Base-by-base conservation (phyloP, 257 asterid species). In the Sherardia arvensis region DNA sequence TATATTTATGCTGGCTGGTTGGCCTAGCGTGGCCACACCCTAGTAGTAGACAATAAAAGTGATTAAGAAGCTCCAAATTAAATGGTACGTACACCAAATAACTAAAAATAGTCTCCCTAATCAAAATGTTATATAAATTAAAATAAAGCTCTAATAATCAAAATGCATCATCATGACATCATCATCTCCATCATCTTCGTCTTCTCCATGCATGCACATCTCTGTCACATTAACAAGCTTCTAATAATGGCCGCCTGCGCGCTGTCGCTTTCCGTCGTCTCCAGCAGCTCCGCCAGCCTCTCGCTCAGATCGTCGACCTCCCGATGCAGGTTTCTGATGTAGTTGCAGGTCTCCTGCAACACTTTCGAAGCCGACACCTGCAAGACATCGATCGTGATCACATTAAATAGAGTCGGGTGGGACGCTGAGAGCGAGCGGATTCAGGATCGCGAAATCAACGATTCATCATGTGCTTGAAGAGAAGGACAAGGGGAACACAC, bases 271-370 rank as follows among this genome's bases (percentile, higher is more conserved):
- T 92, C 97, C 36, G 85, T 87, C 30, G 97, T 76, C 22, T 86
- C 93, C 80, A 92, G 68, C 59, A 89, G 95, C 76, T 75, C 86
- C 61, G 95, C 80, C 43, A 92, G 40, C 43, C 98, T 81, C 1
- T 88, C 98, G 59, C 97, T 92, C 34, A 92, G 72, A 60, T 74
- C 95, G 40, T 87, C 98, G 68, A 92, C 97, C 74, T 92, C 98
- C 70, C 86, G 72, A 74, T 88, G 97, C 78, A 92, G 77, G 84
- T 49, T 89, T 68, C 87, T 72, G 1, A 92, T 89, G 76, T 92
- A 87, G 93, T 92, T 92, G 59, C 98, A 92, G 8, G 98, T 92
- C 78, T 92, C 98, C 36, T 92, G 96, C 84, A 92, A 66, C 70
- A 92, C 97, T 76, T 85, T 92, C 1, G 98, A 85, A 2, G 98